phyloP scores from a whole-genome alignment of 177 flowering plant genomes.

The Viscum album region DNA sequence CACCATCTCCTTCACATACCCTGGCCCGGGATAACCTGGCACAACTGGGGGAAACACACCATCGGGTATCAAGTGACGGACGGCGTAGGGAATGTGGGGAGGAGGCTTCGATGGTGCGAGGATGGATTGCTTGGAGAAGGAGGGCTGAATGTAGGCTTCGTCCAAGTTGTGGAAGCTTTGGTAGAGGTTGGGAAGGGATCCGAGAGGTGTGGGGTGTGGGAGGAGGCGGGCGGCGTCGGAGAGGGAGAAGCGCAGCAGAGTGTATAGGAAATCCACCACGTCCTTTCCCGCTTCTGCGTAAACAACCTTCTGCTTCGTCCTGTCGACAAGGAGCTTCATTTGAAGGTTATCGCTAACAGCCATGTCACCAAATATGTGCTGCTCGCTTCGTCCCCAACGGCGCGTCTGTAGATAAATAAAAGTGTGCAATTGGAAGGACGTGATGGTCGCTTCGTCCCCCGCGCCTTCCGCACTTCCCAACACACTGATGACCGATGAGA shows the following conservation, averaged over 20 bases:
- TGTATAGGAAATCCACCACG: background rate
- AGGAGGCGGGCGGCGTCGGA: background rate
- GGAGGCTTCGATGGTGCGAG: background rate
- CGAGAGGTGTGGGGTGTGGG: background rate
- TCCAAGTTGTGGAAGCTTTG: background rate
- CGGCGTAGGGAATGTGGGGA: background rate
- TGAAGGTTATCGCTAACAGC: too few relatives aligned
- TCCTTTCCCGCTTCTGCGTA: constrained; percentile 5
- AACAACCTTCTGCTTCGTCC: background rate
- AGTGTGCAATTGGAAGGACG: too few relatives aligned
- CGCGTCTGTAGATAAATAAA: too few relatives aligned
- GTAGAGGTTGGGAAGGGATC: background rate
- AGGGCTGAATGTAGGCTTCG: background rate
- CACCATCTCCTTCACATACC: background rate
- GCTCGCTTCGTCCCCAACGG: too few relatives aligned
- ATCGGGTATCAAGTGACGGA: background rate
- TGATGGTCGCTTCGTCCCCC: too few relatives aligned
- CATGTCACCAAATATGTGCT: too few relatives aligned
- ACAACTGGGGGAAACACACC: background rate
- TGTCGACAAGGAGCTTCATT: constrained; percentile 1
- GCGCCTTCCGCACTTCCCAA: too few relatives aligned
- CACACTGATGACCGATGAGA: too few relatives aligned
- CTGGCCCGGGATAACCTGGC: background rate
- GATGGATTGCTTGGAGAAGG: background rate
- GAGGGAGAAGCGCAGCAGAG: background rate